phyloP scores from a whole-genome alignment of 2,329 filamentous ascomycete genomes.

The Diaporthe capsici region DNA sequence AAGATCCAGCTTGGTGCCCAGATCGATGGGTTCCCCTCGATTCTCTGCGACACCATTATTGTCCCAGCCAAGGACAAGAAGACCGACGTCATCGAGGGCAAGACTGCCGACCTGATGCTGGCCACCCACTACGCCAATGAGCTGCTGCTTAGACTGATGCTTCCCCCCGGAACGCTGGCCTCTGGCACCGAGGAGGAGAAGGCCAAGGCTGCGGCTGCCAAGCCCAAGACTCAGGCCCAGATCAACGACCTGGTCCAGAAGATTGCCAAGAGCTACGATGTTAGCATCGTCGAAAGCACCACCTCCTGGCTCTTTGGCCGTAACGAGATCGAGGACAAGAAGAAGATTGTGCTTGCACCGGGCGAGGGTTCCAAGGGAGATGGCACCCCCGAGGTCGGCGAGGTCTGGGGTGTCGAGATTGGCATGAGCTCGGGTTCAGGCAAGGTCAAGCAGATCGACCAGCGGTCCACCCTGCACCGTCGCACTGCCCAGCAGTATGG shows the following conservation, averaged over 20 bases:
- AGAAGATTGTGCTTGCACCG: constrained; percentile 96
- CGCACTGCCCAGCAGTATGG: constrained; percentile 92
- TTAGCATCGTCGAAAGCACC: constrained; percentile 96
- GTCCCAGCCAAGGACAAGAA: constrained; percentile 74
- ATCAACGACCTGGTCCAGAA: constrained; percentile 93
- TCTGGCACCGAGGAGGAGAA: constrained; percentile 94
- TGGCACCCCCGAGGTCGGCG: constrained; percentile 86
- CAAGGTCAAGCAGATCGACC: constrained; percentile 93
- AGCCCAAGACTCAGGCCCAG: constrained; percentile 86
- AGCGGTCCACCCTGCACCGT: constrained; percentile 92
- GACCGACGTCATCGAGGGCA: constrained; percentile 77
- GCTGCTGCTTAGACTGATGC: constrained; percentile 89
- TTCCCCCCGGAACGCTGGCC: constrained; percentile 89
- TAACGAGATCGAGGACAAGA: constrained; percentile 96
- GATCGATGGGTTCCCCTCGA: constrained; percentile 96
- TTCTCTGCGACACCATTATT: constrained; percentile 93
- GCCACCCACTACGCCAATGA: constrained; percentile 97
- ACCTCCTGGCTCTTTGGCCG: constrained; percentile 97
- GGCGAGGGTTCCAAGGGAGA: constrained; percentile 92
- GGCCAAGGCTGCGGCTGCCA: constrained; percentile 87
- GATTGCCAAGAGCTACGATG: constrained; percentile 90
- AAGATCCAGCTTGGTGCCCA: constrained; percentile 99
- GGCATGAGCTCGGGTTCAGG: constrained; percentile 91
- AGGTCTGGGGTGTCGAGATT: constrained; percentile 98
- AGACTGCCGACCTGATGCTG: constrained; percentile 87